These are phyloP conservation scores for Calamus simplicifolius DNA, from an alignment of 176 grass and related monocot genomes.

Conservation along the genomic window DNA sequence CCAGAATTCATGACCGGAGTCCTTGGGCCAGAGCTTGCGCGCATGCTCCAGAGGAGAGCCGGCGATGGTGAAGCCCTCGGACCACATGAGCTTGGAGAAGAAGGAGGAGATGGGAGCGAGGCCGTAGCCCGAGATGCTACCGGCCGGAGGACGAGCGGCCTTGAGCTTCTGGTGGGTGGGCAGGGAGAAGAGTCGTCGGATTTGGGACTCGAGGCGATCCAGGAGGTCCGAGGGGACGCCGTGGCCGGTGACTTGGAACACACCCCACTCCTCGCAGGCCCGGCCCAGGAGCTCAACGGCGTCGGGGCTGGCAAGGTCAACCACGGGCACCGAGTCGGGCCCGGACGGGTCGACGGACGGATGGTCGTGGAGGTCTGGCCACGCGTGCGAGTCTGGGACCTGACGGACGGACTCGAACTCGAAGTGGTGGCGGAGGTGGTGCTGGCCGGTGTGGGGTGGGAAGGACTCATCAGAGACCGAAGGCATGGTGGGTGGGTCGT, in stretches of 20 bases:
- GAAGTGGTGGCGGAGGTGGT: constrained; percentile 26
- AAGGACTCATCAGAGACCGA: neutral
- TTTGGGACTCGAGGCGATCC: constrained; percentile 42
- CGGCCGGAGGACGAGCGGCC: constrained; percentile 39
- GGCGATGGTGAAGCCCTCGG: constrained; percentile 23
- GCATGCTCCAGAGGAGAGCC: constrained; percentile 33
- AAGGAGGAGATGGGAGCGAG: neutral
- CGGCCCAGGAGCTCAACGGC: constrained; percentile 8
- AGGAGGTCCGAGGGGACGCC: constrained; percentile 35
- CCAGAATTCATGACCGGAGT: constrained; percentile 84
- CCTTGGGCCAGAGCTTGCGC: constrained; percentile 80
- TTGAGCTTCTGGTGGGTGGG: constrained; percentile 54
- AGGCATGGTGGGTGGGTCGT: neutral
- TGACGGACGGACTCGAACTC: constrained; percentile 31
- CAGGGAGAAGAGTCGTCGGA: constrained; percentile 69
- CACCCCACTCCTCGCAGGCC: constrained; percentile 76
- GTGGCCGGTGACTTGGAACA: constrained; percentile 64
- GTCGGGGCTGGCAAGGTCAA: constrained; percentile 38
- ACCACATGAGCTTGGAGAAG: constrained; percentile 99
- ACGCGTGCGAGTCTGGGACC: constrained; percentile 84
- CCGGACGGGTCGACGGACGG: constrained; percentile 28
- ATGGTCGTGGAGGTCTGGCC: constrained; percentile 60
- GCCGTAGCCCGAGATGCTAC: too few species aligned
- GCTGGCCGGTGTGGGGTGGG: too few species aligned
- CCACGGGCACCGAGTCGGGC: constrained; percentile 49